These are phyloP conservation scores for Aureobasidium sp. DNA, from an alignment of 2,329 filamentous ascomycete genomes.

Conservation along the genomic window DNA sequence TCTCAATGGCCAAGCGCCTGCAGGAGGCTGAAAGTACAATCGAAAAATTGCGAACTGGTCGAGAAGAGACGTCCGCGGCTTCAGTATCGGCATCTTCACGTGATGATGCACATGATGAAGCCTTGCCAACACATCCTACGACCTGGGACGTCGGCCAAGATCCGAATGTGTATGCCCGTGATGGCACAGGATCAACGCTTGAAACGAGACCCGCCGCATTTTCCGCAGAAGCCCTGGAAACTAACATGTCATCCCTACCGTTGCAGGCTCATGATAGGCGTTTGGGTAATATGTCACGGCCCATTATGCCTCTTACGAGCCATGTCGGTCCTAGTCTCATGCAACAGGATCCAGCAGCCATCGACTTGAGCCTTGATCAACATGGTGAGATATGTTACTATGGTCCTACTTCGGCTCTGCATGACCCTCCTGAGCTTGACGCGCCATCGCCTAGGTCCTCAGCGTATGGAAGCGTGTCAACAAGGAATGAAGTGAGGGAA, in stretches of 20 bases:
- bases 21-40: background rate
- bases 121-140: background rate
- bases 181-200: background rate
- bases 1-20: background rate
- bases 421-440: background rate
- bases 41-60: background rate
- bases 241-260: background rate
- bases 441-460: background rate
- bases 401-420: background rate
- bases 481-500: background rate
- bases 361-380: background rate
- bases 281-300: background rate
- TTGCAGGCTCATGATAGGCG: background rate
- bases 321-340: background rate
- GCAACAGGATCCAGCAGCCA: background rate
- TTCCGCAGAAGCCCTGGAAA: background rate
- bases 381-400: background rate
- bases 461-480: background rate
- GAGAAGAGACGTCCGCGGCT: background rate
- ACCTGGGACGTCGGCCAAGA: background rate
- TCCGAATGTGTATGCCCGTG: background rate
- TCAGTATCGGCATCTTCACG: background rate
- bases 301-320: background rate
- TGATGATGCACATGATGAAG: background rate
- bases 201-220: background rate